Evolutionary conservation across 1,284 basidiomycete genomes (phyloP).

Genomic region (Rhizopogon parksii): DNA sequence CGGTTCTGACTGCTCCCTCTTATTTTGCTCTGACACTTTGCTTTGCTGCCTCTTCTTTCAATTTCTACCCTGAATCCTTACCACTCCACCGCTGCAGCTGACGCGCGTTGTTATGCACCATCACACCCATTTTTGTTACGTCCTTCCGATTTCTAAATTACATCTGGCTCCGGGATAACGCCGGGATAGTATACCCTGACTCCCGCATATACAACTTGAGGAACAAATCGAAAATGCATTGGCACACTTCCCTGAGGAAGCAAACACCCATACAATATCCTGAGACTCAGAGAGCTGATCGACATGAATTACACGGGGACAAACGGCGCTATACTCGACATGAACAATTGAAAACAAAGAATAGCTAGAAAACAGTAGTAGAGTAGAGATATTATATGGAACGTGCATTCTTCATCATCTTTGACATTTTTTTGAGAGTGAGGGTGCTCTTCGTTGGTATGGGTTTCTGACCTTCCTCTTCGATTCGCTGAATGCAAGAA

Average conservation of each 20-base stretch:
- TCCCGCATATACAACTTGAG: conserved; percentile 8
- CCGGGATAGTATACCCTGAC: conserved; percentile 11
- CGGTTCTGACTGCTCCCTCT: conserved; percentile 12
- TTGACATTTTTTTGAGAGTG: conserved; percentile 2
- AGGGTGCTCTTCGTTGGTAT: conserved; percentile 23
- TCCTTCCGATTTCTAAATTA: conserved; percentile 8
- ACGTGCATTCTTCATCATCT: conserved; percentile 11
- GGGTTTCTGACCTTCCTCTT: conserved; percentile 14
- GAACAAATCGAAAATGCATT: conserved; percentile 1
- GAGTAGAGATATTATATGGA: background rate
- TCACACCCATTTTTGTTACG: conserved; percentile 1
- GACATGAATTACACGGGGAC: no score
- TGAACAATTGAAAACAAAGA: conserved; percentile 6
- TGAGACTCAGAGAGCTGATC: no score
- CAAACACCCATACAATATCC: background rate
- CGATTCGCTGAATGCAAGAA: conserved; percentile 15
- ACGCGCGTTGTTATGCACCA: conserved; percentile 5
- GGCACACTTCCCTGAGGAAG: background rate
- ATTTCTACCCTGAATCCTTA: conserved; percentile 9
- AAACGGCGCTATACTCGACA: background rate
- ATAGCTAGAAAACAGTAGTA: background rate
- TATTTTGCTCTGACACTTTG: conserved; percentile 13
- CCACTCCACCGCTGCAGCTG: background rate
- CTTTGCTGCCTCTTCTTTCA: conserved; percentile 12
- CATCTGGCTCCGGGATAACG: conserved; percentile 8